Evolutionary conservation across 2,329 filamentous ascomycete species (phyloP), one percentile per base, ranked within the genome.

Genomic region (Exophiala sp.): DNA sequence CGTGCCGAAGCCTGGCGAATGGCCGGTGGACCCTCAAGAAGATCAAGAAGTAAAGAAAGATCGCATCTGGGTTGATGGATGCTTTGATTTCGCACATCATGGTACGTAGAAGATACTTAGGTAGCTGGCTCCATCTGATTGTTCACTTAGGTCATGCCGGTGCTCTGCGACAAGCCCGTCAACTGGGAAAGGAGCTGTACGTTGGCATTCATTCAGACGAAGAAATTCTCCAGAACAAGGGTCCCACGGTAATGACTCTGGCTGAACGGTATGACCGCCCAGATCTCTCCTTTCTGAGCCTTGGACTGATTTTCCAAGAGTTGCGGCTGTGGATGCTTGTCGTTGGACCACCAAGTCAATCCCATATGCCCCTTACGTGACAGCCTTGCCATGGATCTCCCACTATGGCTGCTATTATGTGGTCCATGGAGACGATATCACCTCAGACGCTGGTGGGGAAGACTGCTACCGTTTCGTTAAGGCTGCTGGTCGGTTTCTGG

Each of bases 381-480:
- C 93, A 18, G 85, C 85, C 53, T 79, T 97, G 41, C 83, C 86
- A 42, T 98, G 90, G 88, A 95, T 98, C 64, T 85, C 85, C 49
- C 89, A 95, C 69, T 96, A 93, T 67, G 90, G 93, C 56, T 97
- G 93, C 76, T 81, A 85, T 64, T 97, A 91, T 67, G 93, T 97
- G 35, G 91, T 95, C 1, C 91, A 97, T 69, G 91, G 91, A 53
- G 93, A 97, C 68, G 91, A 97, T 69, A 95, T 97, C 65, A 97
- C 93, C 2, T 95, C 89, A 0, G 93, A 98, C 70, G 87, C 86
- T 65, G 82, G 83, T 59, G 93, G 93, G 35, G 85, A 95, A 67
- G 93, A 98, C 72, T 97, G 91, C 73, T 98, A 98, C 72, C 86
- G 93, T 53, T 97, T 91, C 64, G 93, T 98, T 63, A 98, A 98